Conservation (phyloP, 2,329 filamentous ascomycete species). For the Exserohilum rostratum region DNA sequence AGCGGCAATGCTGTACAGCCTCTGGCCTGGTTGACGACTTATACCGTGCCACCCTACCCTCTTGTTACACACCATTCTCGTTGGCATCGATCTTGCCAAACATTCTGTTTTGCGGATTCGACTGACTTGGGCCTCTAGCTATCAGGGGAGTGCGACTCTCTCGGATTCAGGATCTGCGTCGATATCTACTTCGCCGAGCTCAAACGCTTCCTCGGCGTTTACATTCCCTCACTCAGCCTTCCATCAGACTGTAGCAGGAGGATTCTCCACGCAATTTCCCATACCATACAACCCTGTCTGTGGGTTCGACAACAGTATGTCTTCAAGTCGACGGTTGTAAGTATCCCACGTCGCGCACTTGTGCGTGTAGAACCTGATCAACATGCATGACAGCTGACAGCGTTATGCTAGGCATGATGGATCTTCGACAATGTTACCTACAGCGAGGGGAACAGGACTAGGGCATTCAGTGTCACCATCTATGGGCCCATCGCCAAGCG, state of each 20-base stretch:
- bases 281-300: conserved; percentile 44
- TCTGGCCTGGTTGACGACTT: conserved; percentile 47
- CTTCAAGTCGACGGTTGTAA: conserved; percentile 53
- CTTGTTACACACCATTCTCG: conserved; percentile 48
- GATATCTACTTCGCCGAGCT: conserved; percentile 59
- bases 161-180: conserved; percentile 64
- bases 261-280: conserved; percentile 43
- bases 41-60: conserved; percentile 47
- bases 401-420: conserved; percentile 51
- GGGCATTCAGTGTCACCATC: conserved; percentile 51
- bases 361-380: conserved; percentile 40
- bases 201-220: conserved; percentile 56
- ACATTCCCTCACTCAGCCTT: conserved; percentile 53
- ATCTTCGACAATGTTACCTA: conserved; percentile 56
- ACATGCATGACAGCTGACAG: conserved; percentile 50
- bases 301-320: conserved; percentile 48
- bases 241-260: conserved; percentile 37
- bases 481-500: conserved; percentile 50
- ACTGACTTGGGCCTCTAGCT: conserved; percentile 54
- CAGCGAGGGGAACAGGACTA: conserved; percentile 50
- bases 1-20: conserved; percentile 46
- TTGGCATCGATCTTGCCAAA: conserved; percentile 40
- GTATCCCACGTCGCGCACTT: conserved; percentile 47
- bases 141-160: conserved; percentile 57
- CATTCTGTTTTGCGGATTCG: conserved; percentile 37